phyloP scores from a whole-genome alignment of 352 stramenopile species.

The Phytopythium litorale region DNA sequence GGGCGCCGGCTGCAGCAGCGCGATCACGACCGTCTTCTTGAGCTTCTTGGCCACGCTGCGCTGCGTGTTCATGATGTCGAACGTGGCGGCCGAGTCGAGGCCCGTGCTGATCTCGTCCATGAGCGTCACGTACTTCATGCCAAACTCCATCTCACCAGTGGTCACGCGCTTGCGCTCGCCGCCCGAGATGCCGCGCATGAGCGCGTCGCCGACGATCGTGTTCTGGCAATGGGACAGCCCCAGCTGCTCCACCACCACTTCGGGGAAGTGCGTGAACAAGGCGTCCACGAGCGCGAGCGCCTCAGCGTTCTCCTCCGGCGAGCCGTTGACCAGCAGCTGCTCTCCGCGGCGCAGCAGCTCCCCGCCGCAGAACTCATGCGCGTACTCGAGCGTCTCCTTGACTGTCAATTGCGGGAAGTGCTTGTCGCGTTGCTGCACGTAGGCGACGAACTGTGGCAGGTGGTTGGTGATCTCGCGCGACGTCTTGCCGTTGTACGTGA shows the following conservation, averaged over 20 bases:
- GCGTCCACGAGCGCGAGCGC: slow-evolving; percentile 23
- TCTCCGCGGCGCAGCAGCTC: slow-evolving; percentile 24
- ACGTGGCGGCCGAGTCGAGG: slow-evolving; percentile 50
- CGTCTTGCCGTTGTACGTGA: slow-evolving; percentile 46
- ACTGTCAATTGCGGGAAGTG: slow-evolving; percentile 44
- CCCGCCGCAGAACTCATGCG: slow-evolving; percentile 44
- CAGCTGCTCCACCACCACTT: slow-evolving; percentile 47
- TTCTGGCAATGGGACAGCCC: slow-evolving; percentile 59
- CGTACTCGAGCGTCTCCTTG: too few species aligned
- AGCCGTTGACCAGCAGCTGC: slow-evolving; percentile 30
- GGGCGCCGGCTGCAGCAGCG: slow-evolving; percentile 76
- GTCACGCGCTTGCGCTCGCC: slow-evolving; percentile 91
- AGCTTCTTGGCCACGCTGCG: slow-evolving; percentile 41
- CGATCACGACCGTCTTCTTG: slow-evolving; percentile 53
- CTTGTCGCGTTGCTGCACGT: slow-evolving; percentile 42
- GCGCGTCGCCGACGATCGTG: slow-evolving; percentile 55
- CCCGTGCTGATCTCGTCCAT: slow-evolving; percentile 78
- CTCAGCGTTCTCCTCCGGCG: slow-evolving; percentile 34
- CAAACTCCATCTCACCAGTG: slow-evolving; percentile 88
- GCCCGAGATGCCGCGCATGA: slow-evolving; percentile 65
- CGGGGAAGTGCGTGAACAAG: slow-evolving; percentile 41
- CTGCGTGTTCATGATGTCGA: slow-evolving; percentile 53
- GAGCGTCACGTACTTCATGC: slow-evolving; percentile 65
- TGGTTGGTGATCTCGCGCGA: slow-evolving; percentile 23
- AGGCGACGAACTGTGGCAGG: slow-evolving; percentile 46